These are phyloP conservation scores for Sphaerulina vaccinii DNA, from an alignment of 2,329 filamentous ascomycete genomes.

Conservation along the genomic window DNA sequence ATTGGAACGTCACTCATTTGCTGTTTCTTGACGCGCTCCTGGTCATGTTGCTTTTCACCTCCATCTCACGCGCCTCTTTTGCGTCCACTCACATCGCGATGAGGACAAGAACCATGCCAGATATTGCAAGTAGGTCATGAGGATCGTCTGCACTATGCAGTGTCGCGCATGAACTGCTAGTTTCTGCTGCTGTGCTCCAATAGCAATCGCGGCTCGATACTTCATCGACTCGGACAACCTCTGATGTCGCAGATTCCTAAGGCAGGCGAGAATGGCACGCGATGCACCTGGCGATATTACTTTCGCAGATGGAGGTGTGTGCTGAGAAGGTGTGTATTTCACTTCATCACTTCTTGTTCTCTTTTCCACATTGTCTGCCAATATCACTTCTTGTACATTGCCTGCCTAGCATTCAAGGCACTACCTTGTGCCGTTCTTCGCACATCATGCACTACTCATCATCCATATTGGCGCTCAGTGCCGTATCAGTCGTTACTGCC, in stretches of 20 bases:
- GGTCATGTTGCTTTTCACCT: not conserved
- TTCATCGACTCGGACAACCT: not conserved
- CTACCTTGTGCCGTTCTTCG: not conserved
- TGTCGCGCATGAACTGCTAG: conserved; percentile 3
- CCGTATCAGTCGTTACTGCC: conserved; percentile 7
- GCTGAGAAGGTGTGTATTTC: not conserved
- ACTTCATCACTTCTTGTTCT: not conserved
- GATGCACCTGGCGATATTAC: not conserved
- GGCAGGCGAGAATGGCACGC: not conserved
- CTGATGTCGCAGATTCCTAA: not conserved
- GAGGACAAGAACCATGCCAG: not conserved
- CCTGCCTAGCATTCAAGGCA: not conserved
- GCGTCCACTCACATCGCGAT: not conserved
- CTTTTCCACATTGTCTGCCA: not conserved
- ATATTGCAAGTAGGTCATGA: conserved; percentile 5
- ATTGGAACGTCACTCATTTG: not conserved
- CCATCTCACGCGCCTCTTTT: not conserved
- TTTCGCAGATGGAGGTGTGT: too few species aligned
- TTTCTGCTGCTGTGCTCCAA: not conserved
- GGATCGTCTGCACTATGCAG: conserved; percentile 11
- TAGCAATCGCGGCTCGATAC: not conserved
- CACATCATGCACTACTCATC: conserved; percentile 5
- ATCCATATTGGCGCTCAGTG: conserved; percentile 6
- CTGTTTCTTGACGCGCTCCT: not conserved
- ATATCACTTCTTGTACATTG: not conserved